These are phyloP conservation scores for Truncatella angustata DNA, from an alignment of 2,329 filamentous ascomycete species.

Conservation along the genomic window DNA sequence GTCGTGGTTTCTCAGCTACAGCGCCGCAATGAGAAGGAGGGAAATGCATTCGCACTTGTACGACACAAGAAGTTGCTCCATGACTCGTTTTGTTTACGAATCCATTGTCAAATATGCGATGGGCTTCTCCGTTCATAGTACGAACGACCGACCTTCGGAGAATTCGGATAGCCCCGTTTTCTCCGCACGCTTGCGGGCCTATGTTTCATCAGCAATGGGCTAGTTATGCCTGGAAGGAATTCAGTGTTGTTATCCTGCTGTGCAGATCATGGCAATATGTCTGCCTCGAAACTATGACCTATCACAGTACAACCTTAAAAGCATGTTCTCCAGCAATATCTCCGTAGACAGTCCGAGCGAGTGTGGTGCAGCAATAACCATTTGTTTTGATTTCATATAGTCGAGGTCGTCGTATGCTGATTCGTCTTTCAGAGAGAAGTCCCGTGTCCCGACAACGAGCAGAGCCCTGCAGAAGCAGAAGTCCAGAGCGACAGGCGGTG, in stretches of 20 bases:
- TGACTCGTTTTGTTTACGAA: neutral
- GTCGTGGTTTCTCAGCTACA: too few species aligned
- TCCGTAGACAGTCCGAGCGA: slow-evolving; percentile 22
- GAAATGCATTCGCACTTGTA: too few species aligned
- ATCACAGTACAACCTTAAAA: too few species aligned
- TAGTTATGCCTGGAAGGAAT: too few species aligned
- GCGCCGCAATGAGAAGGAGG: too few species aligned
- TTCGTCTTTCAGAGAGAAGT: slow-evolving; percentile 40
- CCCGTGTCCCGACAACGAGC: slow-evolving; percentile 39
- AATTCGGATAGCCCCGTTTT: neutral
- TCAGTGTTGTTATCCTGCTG: neutral
- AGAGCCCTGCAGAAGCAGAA: slow-evolving; percentile 71
- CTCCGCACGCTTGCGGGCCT: neutral
- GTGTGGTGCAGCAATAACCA: slow-evolving; percentile 16
- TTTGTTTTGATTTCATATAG: neutral
- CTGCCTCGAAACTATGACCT: too few species aligned
- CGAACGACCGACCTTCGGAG: neutral
- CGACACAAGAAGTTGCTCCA: neutral
- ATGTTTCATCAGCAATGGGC: too few species aligned
- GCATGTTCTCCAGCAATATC: neutral
- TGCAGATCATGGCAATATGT: neutral
- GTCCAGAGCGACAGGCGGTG: slow-evolving; percentile 67
- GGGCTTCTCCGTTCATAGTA: neutral
- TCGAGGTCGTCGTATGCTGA: neutral
- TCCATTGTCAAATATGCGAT: neutral